Conservation (phyloP, 2,329 filamentous ascomycete genomes). For the Orbilia blumenaviensis region DNA sequence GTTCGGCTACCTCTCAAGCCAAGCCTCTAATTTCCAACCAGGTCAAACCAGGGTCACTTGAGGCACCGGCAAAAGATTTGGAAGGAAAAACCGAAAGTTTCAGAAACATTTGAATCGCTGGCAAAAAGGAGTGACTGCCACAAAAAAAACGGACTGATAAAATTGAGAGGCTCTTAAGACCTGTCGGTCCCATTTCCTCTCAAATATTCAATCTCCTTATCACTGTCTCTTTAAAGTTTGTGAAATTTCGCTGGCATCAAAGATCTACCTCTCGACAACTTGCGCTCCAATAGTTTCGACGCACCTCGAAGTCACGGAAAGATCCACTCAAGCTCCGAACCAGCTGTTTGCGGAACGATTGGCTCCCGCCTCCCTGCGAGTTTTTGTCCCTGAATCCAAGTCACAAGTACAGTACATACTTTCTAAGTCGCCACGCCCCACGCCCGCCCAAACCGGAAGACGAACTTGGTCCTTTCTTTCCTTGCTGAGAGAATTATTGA, state of each 20-base stretch:
- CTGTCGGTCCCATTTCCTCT: constrained; percentile 18
- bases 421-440: constrained; percentile 40
- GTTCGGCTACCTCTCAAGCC: constrained; percentile 39
- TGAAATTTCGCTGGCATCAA: constrained; percentile 21
- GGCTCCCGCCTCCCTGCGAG: constrained; percentile 50
- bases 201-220: constrained; percentile 34
- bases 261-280: constrained; percentile 7
- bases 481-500: constrained; percentile 42
- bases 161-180: constrained; percentile 35
- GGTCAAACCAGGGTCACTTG: constrained; percentile 33
- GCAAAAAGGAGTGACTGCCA: constrained; percentile 28
- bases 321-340: constrained; percentile 42
- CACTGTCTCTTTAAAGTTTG: constrained; percentile 10
- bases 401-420: constrained; percentile 30
- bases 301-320: constrained; percentile 23
- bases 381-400: constrained; percentile 52
- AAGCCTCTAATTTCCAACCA: constrained; percentile 53
- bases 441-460: constrained; percentile 32
- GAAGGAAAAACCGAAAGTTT: constrained; percentile 50
- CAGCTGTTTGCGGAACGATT: constrained; percentile 54
- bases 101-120: constrained; percentile 36
- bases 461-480: constrained; percentile 2
- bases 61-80: constrained; percentile 35
- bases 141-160: constrained; percentile 3
- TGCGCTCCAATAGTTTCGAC: constrained; percentile 41